phyloP scores from a whole-genome alignment of 495 filamentous ascomycete species.

The Emericellopsis terricola region DNA sequence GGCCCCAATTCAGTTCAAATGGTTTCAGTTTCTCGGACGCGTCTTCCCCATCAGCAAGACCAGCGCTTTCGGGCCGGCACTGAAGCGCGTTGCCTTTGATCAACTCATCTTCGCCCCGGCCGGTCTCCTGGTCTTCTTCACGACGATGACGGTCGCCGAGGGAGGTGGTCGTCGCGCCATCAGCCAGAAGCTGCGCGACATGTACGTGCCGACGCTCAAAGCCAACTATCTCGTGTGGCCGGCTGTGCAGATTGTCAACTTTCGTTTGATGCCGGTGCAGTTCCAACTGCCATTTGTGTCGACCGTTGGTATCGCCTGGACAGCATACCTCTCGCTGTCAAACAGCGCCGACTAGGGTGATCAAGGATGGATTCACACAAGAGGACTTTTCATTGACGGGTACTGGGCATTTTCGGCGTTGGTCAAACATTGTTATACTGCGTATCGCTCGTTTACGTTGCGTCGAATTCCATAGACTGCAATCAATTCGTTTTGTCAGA shows the following conservation, averaged over 20 bases:
- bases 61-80: slow-evolving; percentile 50
- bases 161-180: slow-evolving; percentile 74
- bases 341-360: slow-evolving; percentile 62
- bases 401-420: background rate
- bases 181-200: slow-evolving; percentile 70
- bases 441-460: too few species aligned
- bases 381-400: too few species aligned
- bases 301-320: slow-evolving; percentile 95
- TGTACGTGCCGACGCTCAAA: slow-evolving; percentile 85
- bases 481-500: too few species aligned
- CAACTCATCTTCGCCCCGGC: slow-evolving; percentile 92
- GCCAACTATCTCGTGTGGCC: slow-evolving; percentile 97
- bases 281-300: slow-evolving; percentile 98
- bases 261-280: slow-evolving; percentile 83
- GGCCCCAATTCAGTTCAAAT: slow-evolving; percentile 91
- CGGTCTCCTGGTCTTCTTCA: slow-evolving; percentile 79
- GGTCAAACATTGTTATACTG: too few species aligned
- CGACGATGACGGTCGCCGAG: slow-evolving; percentile 90
- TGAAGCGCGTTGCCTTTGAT: slow-evolving; percentile 85
- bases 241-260: slow-evolving; percentile 90
- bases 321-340: slow-evolving; percentile 89
- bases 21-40: slow-evolving; percentile 77
- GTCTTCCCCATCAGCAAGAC: slow-evolving; percentile 72
- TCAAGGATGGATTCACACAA: slow-evolving; percentile 5
- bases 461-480: too few species aligned